phyloP scores from a whole-genome alignment of 1,139 yeast genomes.

The Suhomyces maxii region DNA sequence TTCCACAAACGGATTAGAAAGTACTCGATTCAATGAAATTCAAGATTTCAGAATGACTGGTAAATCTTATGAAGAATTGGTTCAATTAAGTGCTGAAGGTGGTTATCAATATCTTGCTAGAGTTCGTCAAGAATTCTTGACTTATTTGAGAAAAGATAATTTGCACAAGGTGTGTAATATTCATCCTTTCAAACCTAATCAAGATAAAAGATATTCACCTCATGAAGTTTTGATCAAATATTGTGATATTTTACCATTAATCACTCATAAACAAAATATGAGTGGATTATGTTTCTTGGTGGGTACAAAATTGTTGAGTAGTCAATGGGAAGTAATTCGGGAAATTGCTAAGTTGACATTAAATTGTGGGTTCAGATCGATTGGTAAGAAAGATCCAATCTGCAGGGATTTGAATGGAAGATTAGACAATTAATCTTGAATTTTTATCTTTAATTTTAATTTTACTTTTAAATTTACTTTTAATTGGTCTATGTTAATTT shows the following conservation, averaged over 20 bases:
- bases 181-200: slow-evolving; percentile 31
- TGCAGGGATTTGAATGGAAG: slow-evolving; percentile 52
- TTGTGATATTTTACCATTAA: slow-evolving; percentile 40
- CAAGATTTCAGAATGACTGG: slow-evolving; percentile 8
- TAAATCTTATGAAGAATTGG: slow-evolving; percentile 23
- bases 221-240: slow-evolving; percentile 41
- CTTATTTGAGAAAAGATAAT: slow-evolving; percentile 16
- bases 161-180: slow-evolving; percentile 28
- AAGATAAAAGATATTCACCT: slow-evolving; percentile 19
- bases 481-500: no score
- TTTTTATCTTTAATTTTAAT: no score
- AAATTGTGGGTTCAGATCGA: slow-evolving; percentile 58
- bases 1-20: slow-evolving; percentile 42
- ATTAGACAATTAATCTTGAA: slow-evolving; percentile 9
- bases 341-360: slow-evolving; percentile 59
- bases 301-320: slow-evolving; percentile 43
- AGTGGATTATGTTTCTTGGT: slow-evolving; percentile 46
- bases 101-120: slow-evolving; percentile 35
- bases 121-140: slow-evolving; percentile 32
- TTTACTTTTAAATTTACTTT: no score
- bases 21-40: slow-evolving; percentile 27
- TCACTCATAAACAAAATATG: slow-evolving; percentile 47
- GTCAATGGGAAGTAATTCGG: slow-evolving; percentile 62
- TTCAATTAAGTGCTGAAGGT: slow-evolving; percentile 28
- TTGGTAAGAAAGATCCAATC: slow-evolving; percentile 50